Evolutionary conservation across 306 rosid species (phyloP).

Genomic region (Inga leiocalycina): DNA sequence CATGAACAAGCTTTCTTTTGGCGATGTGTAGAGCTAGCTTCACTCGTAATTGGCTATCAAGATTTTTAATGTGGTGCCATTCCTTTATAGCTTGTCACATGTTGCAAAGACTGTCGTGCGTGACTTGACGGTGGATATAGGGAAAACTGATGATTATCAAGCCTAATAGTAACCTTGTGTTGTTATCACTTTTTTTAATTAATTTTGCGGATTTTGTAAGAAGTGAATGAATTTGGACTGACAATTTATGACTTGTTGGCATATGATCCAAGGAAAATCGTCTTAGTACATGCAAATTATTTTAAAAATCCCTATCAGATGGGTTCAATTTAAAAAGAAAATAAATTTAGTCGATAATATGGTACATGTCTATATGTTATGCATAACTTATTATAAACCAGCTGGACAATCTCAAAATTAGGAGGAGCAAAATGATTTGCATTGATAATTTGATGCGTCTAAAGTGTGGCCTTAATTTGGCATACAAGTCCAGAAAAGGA

Average conservation of each 20-base stretch:
- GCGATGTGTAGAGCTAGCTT: conserved; percentile 26
- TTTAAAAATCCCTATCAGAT: background rate
- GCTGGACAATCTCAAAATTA: background rate
- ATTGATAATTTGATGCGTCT: background rate
- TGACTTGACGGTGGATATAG: background rate
- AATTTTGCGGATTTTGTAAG: background rate
- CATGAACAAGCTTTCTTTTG: conserved; percentile 28
- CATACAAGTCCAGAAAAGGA: conserved; percentile 1
- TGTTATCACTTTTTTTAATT: background rate
- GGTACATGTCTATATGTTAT: background rate
- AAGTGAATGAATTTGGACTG: background rate
- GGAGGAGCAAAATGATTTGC: background rate
- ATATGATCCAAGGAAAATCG: background rate
- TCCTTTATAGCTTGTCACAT: background rate
- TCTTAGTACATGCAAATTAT: background rate
- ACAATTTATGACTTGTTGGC: background rate
- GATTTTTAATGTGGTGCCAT: conserved; percentile 27
- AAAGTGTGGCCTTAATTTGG: background rate
- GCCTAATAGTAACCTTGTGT: background rate
- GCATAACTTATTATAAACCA: background rate
- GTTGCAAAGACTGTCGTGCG: background rate
- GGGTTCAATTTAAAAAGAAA: background rate
- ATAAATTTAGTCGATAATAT: background rate
- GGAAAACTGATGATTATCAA: background rate
- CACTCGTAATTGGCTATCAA: conserved; percentile 21